Conservation (phyloP, 2,329 filamentous ascomycete genomes). For the Phialophora macrospora region DNA sequence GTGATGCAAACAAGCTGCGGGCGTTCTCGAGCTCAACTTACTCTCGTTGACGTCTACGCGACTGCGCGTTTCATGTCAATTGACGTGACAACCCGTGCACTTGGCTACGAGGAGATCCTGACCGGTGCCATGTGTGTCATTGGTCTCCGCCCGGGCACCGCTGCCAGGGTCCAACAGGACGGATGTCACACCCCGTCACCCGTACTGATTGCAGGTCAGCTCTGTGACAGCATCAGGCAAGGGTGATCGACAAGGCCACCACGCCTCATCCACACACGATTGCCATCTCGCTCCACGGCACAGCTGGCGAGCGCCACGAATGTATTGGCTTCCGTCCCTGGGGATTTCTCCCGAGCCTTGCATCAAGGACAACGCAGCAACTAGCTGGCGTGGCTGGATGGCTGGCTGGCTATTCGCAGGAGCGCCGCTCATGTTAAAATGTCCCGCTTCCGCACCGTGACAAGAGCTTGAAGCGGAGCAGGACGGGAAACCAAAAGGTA, state of each 20-base stretch:
- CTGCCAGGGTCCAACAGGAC: constrained; percentile 1
- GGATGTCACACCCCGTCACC: not conserved
- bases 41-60: too few species aligned
- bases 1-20: not conserved
- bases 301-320: not conserved
- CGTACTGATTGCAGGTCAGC: not conserved
- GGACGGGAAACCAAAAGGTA: not conserved
- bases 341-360: not conserved
- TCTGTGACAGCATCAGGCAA: constrained; percentile 7
- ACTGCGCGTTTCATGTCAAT: not conserved
- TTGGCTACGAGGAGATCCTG: not conserved
- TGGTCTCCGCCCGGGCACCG: not conserved
- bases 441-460: not conserved
- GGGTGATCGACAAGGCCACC: not conserved
- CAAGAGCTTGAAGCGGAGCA: not conserved
- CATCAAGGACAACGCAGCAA: not conserved
- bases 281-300: not conserved
- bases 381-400: not conserved
- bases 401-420: too few species aligned
- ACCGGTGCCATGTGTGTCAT: constrained; percentile 4
- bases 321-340: not conserved
- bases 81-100: not conserved
- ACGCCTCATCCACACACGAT: not conserved
- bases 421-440: not conserved
- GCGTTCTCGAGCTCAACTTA: not conserved